Base-by-base conservation (phyloP, 495 filamentous ascomycete species). In the Trichoderma orchidacearum region DNA sequence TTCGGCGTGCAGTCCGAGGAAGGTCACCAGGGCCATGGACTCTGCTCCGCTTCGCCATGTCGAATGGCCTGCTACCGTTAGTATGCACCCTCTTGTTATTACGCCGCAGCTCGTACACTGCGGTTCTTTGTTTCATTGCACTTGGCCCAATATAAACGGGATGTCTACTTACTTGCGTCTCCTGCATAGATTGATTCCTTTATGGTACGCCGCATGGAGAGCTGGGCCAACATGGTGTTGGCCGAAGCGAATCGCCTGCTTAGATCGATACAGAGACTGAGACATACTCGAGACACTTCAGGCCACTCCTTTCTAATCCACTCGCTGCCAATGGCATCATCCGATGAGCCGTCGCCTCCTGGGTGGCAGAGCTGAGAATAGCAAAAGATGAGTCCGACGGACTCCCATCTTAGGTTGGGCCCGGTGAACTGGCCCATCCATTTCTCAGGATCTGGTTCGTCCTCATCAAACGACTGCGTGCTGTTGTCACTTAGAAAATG, bases 1-100 rank as follows among this genome's bases (percentile, higher is more conserved):
- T 7, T 79, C 75, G 61, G 78, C 73, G 60, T 85, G 82, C 1
- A 84, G 66, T 13, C 81, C 82, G 17, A 80, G 70, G 23, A 79
- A 78, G 29, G 79, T 77, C n/a, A 80, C 64, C 0, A 80, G 75
- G 11, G 75, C 69, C 12, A 77, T 60, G 1, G 80, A 57, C 45
- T 82, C 76, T 30, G 77, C 73, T 11, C 78, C 70, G 23, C 71
- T 66, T 32, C 79, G 70, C 81, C 80, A 83, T 12, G 75, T 69
- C 27, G 72, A 62, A 41, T 79, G 73, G 56, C 70, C 76, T 80
- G 54, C 1, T 52, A n/a, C 32, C 9, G 54, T 41, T 41, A 56
- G 32, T 21, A 35, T 32, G 27, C 18, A 53, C n/a, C 25, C 8
- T 21, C 28, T 17, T 35, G 32, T 35, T 35, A 35, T 8, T n/a